Evolutionary conservation across 2,329 filamentous ascomycete genomes (phyloP).

Genomic region (Botrytis fabae): DNA sequence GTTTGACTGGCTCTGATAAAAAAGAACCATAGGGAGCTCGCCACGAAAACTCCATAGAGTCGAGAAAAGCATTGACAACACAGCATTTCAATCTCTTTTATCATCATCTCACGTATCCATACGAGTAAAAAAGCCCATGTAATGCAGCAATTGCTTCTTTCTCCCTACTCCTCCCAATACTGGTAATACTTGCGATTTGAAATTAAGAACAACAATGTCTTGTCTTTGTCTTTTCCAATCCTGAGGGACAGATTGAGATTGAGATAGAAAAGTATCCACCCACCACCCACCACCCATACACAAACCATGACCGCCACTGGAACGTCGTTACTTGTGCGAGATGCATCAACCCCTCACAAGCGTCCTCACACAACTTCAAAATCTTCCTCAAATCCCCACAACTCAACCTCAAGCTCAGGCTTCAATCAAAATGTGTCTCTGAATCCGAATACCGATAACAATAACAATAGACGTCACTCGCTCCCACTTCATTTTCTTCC

Average conservation of each 20-base stretch:
- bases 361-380: constrained; percentile 24
- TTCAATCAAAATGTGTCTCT: background rate
- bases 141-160: constrained; percentile 13
- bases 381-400: constrained; percentile 11
- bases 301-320: constrained; percentile 17
- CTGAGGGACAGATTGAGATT: background rate
- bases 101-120: background rate
- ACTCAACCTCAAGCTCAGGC: background rate
- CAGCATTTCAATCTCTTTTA: constrained; percentile 1
- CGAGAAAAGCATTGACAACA: constrained; percentile 5
- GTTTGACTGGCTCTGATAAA: constrained; percentile 2
- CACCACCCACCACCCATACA: constrained; percentile 12
- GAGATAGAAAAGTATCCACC: constrained; percentile 4
- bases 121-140: constrained; percentile 11
- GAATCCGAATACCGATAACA: constrained; percentile 6
- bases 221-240: constrained; percentile 4
- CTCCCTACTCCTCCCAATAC: background rate
- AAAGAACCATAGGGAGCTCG: constrained; percentile 17
- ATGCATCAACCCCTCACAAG: constrained; percentile 20
- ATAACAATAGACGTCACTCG: constrained; percentile 34
- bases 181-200: constrained; percentile 10
- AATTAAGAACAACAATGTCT: background rate
- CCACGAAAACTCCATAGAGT: constrained; percentile 18
- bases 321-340: constrained; percentile 13
- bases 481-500: constrained; percentile 40